phyloP scores from a whole-genome alignment of 2,329 filamentous ascomycete species.

The Meredithiella fracta region DNA sequence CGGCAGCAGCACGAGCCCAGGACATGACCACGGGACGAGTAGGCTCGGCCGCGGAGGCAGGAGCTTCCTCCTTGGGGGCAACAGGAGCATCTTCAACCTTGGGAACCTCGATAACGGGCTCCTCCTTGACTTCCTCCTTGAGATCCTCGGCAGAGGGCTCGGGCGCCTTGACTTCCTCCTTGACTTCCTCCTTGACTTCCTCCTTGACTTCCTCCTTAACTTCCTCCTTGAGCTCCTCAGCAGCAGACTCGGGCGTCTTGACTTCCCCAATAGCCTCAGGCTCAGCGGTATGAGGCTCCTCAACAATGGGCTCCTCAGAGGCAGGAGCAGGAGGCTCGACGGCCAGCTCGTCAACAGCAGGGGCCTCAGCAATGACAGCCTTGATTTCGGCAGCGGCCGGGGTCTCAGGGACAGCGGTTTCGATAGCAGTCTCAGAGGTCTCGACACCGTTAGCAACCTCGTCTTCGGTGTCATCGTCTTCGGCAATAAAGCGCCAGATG shows the following conservation, averaged over 20 bases:
- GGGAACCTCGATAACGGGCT: background rate
- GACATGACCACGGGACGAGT: constrained; percentile 39
- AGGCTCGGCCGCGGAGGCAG: constrained; percentile 36
- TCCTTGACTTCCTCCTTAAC: constrained; percentile 3
- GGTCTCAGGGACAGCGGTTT: too few species aligned
- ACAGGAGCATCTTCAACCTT: constrained; percentile 26
- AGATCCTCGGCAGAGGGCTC: background rate
- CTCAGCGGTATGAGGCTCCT: constrained; percentile 32
- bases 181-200: background rate
- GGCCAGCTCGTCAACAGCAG: constrained; percentile 16
- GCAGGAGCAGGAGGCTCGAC: constrained; percentile 19
- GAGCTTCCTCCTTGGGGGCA: constrained; percentile 44
- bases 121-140: constrained; percentile 4
- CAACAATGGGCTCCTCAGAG: constrained; percentile 33
- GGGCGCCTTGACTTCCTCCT: background rate
- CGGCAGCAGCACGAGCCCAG: constrained; percentile 54
- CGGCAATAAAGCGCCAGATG: constrained; percentile 84
- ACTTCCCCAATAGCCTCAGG: constrained; percentile 34
- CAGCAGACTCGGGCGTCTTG: constrained; percentile 14
- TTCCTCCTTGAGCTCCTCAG: constrained; percentile 1
- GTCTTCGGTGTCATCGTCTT: constrained; percentile 48
- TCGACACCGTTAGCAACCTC: constrained; percentile 20
- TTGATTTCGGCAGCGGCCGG: constrained; percentile 24
- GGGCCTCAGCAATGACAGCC: constrained; percentile 19
- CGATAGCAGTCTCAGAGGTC: constrained; percentile 17